Base-by-base conservation (phyloP, 495 filamentous ascomycete genomes). In the Penicillium daleae region DNA sequence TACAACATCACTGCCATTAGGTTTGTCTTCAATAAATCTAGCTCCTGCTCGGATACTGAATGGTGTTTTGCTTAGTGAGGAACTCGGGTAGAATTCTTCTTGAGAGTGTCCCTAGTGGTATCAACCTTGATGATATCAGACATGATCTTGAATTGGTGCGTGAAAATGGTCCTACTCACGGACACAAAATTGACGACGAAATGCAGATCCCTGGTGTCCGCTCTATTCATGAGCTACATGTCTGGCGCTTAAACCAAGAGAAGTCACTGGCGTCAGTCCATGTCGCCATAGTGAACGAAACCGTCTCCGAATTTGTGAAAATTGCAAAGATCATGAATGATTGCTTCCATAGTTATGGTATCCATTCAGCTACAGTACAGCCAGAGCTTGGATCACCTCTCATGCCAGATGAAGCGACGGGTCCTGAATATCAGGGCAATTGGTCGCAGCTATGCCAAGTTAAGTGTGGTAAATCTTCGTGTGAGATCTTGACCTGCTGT, bases 241-340 rank as follows among this genome's bases (percentile, higher is more conserved):
- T 80, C n/a, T 82, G 80, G 80, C 70, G 73, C 4, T 62, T 82
- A 1, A 80, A 80, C 50, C 76, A 82, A 67, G 63, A 70, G 19
- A 82, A 81, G 59, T 31, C 74, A 2, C 66, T 82, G 40, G 80
- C 79, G 21, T 74, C 74, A 1, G 80, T 74, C 1, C 79, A 82
- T 51, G 59, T 81, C 9, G 64, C 42, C 3, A 46, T 46, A 4
- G 42, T 46, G 7, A 46, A 24, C 9, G 42, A 46, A 12, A 22
- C 42, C 9, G 42, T 46, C 9, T 46, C 42, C 4, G 42, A 46
- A 13, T 46, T 46, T 9, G 42, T 46, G 21, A 46, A 46, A 21
- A 46, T 46, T 46, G 42, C 42, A 22, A 46, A 46, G 42, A 46
- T 5, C 9, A 46, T 46, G 42, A 46, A 46, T 24, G 42, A 21